A percentile compares a stretch with the other conserved stretches of the same genome.
Conservation (phyloP, 2,329 filamentous ascomycete species). For the Scleromitrula shiraiana region DNA sequence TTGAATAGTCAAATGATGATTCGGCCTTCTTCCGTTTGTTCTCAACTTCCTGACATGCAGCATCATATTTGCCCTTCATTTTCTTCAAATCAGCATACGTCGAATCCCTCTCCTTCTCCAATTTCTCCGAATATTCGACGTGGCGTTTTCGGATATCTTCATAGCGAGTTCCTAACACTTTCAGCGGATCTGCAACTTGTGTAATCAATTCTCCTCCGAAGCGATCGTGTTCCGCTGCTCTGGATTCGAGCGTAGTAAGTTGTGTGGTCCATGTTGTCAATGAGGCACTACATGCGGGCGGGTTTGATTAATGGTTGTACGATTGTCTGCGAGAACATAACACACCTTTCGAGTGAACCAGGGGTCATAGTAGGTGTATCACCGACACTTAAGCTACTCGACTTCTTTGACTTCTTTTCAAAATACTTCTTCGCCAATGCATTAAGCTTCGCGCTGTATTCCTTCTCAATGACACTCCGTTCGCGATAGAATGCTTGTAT, state of each 20-base stretch:
- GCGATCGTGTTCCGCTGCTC: constrained; percentile 81
- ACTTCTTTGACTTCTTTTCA: constrained; percentile 91
- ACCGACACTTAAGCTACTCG: constrained; percentile 80
- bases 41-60: constrained; percentile 89
- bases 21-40: constrained; percentile 91
- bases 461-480: constrained; percentile 88
- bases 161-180: constrained; percentile 63
- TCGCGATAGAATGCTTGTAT: constrained; percentile 97
- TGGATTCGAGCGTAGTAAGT: constrained; percentile 78
- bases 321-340: constrained; percentile 1
- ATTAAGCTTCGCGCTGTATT: constrained; percentile 84
- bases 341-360: constrained; percentile 80
- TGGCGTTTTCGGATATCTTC: constrained; percentile 92
- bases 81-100: constrained; percentile 83
- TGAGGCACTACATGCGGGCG: constrained; percentile 56
- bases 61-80: constrained; percentile 87
- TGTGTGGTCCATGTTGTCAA: constrained; percentile 96
- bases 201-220: constrained; percentile 71
- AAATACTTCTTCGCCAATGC: constrained; percentile 91
- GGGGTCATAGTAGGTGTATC: constrained; percentile 90
- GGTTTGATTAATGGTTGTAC: constrained; percentile 5
- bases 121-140: constrained; percentile 75
- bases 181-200: constrained; percentile 81
- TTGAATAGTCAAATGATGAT: constrained; percentile 76
- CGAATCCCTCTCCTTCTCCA: constrained; percentile 81